phyloP scores from a whole-genome alignment of 345 rosid species.

The Eucalyptus tenuipes region DNA sequence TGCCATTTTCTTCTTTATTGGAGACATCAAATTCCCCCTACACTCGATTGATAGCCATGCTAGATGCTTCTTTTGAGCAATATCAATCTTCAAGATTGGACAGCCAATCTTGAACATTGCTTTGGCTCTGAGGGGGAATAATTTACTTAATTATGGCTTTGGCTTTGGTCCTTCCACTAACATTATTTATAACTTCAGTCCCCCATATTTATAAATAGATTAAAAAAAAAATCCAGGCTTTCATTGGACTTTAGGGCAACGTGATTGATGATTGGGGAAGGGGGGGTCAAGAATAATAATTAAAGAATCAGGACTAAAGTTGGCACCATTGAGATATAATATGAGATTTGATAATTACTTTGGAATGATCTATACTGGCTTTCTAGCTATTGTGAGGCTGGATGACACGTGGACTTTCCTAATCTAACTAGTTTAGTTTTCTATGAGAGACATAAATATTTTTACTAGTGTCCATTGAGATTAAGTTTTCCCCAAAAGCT shows the following conservation, averaged over 20 bases:
- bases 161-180: not conserved
- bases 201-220: not conserved
- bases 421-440: not conserved
- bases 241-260: not conserved
- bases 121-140: not conserved
- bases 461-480: not conserved
- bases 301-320: not conserved
- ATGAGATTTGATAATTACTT: not conserved
- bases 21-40: not conserved
- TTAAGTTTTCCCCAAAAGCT: not conserved
- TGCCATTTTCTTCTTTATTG: not conserved
- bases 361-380: not conserved
- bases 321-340: not conserved
- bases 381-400: not conserved
- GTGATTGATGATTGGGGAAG: not conserved
- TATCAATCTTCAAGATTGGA: not conserved
- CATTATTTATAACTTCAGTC: not conserved
- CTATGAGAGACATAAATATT: not conserved
- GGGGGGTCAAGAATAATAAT: not conserved
- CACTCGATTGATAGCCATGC: not conserved
- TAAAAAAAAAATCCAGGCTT: not conserved
- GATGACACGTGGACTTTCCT: not conserved
- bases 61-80: not conserved
- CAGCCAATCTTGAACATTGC: not conserved
- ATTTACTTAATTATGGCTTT: not conserved